phyloP scores from a whole-genome alignment of 345 rosid genomes.

The Mangifera indica region DNA sequence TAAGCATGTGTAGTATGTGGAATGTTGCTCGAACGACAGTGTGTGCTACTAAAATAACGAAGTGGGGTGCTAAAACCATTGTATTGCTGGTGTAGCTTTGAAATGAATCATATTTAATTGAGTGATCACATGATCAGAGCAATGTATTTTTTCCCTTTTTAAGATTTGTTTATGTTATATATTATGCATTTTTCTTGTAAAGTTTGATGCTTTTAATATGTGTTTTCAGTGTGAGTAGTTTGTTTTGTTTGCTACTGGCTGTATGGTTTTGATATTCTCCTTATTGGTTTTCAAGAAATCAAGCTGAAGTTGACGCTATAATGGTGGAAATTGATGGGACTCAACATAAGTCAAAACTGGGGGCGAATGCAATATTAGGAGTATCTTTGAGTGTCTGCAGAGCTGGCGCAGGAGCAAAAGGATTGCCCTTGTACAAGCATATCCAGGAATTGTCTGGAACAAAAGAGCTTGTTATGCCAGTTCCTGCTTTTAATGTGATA shows the following conservation, averaged over 20 bases:
- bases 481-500: constrained; percentile 94
- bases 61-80: too few relatives aligned
- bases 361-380: constrained; percentile 94
- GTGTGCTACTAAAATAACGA: too few relatives aligned
- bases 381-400: constrained; percentile 90
- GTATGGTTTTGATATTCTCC: constrained; percentile 9
- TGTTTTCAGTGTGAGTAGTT: background rate
- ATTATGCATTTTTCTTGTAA: background rate
- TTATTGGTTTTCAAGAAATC: constrained; percentile 54
- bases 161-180: background rate
- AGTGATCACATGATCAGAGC: background rate
- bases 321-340: constrained; percentile 95
- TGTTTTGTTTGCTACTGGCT: background rate
- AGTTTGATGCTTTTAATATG: background rate
- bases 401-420: constrained; percentile 97
- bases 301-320: constrained; percentile 78
- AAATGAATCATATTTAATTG: background rate
- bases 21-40: too few relatives aligned
- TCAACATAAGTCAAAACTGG: constrained; percentile 76
- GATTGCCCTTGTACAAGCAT: constrained; percentile 83
- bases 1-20: too few relatives aligned
- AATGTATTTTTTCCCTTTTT: background rate
- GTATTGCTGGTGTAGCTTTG: background rate
- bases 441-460: constrained; percentile 86
- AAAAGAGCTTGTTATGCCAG: constrained; percentile 96